phyloP scores from a whole-genome alignment of 2,329 filamentous ascomycete species.

The Talaromyces sp. region DNA sequence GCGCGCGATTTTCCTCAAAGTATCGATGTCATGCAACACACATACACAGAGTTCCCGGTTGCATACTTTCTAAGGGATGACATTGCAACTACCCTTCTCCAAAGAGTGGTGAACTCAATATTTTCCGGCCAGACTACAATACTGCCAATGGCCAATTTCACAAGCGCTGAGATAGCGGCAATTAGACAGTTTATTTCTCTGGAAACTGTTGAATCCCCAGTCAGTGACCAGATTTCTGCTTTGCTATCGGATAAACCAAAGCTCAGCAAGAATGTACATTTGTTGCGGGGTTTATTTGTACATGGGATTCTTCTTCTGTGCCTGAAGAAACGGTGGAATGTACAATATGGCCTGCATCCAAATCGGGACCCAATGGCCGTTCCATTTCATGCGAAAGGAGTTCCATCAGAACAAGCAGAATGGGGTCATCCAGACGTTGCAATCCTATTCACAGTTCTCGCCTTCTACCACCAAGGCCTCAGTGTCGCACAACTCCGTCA shows the following conservation, averaged over 20 bases:
- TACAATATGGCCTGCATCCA: conserved; percentile 59
- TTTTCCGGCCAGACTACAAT: background rate
- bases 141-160: background rate
- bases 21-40: conserved; percentile 1
- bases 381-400: conserved; percentile 63
- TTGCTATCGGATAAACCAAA: conserved; percentile 30
- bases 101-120: background rate
- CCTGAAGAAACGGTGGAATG: conserved; percentile 62
- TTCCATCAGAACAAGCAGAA: conserved; percentile 58
- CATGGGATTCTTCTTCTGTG: conserved; percentile 44
- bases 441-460: conserved; percentile 61
- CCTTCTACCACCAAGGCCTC: conserved; percentile 63
- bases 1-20: background rate
- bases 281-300: conserved; percentile 61
- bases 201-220: background rate
- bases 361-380: conserved; percentile 51
- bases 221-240: background rate
- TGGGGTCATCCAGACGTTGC: conserved; percentile 66
- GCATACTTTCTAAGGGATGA: conserved; percentile 1
- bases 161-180: background rate
- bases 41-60: conserved; percentile 1
- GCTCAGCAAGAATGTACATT: conserved; percentile 39
- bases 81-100: background rate
- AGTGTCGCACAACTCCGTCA: conserved; percentile 46
- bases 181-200: background rate